A percentile compares a stretch with the other conserved stretches of the same genome.
Evolutionary conservation across 1,139 yeast genomes (phyloP).

Genomic region (Candida sanyaensis): DNA sequence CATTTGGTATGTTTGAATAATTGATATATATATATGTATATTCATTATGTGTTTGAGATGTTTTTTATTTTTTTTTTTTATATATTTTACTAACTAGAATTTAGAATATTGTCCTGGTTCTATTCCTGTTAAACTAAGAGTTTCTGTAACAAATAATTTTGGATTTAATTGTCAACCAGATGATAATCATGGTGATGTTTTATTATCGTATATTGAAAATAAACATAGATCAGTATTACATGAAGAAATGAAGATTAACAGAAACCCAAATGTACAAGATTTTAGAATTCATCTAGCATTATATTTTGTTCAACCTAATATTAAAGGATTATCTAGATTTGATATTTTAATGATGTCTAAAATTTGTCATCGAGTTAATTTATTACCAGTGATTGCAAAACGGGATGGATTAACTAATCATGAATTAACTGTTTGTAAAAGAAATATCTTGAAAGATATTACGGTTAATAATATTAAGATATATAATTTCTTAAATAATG

Average conservation of each 20-base stretch:
- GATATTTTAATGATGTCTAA: slow-evolving; percentile 53
- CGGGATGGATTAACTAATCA: slow-evolving; percentile 54
- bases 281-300: slow-evolving; percentile 64
- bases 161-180: slow-evolving; percentile 33
- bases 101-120: slow-evolving; percentile 11
- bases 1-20: slow-evolving; percentile 19
- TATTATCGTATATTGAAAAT: slow-evolving; percentile 43
- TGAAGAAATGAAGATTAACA: slow-evolving; percentile 61
- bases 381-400: slow-evolving; percentile 47
- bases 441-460: slow-evolving; percentile 45
- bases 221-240: slow-evolving; percentile 56
- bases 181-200: slow-evolving; percentile 2
- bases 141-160: slow-evolving; percentile 28
- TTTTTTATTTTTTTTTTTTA: too few relatives aligned
- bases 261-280: slow-evolving; percentile 57
- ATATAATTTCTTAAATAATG: slow-evolving; percentile 42
- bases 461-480: slow-evolving; percentile 43
- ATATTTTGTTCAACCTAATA: slow-evolving; percentile 60
- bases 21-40: too few relatives aligned
- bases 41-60: too few relatives aligned
- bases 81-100: not conserved
- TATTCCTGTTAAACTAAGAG: slow-evolving; percentile 26
- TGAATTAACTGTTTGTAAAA: slow-evolving; percentile 48
- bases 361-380: slow-evolving; percentile 52
- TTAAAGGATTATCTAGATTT: slow-evolving; percentile 45